A percentile compares a stretch with the other conserved stretches of the same genome.
Conservation (phyloP, 2,329 filamentous ascomycete species). For the Colletotrichum chlorophyti region DNA sequence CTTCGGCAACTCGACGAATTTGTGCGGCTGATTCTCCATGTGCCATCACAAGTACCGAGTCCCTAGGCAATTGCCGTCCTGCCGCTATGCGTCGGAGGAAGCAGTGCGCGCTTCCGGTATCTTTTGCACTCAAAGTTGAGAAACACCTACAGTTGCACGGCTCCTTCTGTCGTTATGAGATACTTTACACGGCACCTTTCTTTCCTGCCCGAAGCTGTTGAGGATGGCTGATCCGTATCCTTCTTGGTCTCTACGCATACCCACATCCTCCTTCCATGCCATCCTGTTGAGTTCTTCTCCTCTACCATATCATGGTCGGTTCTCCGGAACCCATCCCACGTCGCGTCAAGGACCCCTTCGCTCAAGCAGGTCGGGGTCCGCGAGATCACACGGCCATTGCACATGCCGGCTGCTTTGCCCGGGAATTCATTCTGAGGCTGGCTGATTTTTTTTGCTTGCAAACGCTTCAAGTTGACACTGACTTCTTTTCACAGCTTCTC, state of each 20-base stretch:
- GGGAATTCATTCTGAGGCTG: neutral
- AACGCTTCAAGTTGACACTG: neutral
- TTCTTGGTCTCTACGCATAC: neutral
- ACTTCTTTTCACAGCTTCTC: neutral
- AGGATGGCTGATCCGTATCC: neutral
- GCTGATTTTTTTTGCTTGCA: neutral
- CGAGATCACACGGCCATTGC: neutral
- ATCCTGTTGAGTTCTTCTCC: neutral
- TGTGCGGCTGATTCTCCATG: too few relatives aligned
- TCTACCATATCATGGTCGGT: constrained; percentile 1
- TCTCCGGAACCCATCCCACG: constrained; percentile 1
- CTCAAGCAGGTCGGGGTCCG: constrained; percentile 5
- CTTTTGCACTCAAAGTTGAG: too few relatives aligned
- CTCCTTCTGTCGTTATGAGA: too few relatives aligned
- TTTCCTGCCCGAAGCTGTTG: too few relatives aligned
- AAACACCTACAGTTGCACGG: too few relatives aligned
- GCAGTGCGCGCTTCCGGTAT: too few relatives aligned
- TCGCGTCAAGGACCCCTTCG: constrained; percentile 2
- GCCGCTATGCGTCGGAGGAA: too few relatives aligned
- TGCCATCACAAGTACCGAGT: too few relatives aligned
- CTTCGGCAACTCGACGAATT: too few relatives aligned
- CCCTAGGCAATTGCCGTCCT: too few relatives aligned
- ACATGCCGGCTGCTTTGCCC: neutral
- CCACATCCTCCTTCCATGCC: neutral
- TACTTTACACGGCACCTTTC: too few relatives aligned